Evolutionary conservation across 768 basidiomycete genomes (phyloP), one percentile per base, ranked within the genome.

Genomic region (Rhizopogon vinicolor): DNA sequence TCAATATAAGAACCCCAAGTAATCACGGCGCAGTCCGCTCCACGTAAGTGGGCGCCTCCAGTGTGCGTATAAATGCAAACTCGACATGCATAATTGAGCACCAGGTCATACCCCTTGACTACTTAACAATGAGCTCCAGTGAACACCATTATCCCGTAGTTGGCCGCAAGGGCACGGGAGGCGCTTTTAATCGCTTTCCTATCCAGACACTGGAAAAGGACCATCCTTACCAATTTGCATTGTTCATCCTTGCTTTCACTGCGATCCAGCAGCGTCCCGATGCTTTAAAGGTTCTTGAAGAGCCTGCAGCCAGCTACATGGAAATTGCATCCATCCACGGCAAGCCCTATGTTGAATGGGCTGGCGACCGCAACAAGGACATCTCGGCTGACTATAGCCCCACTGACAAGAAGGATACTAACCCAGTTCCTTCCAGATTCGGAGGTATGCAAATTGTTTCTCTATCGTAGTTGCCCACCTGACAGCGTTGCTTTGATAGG

Each of bases 201-300:
- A 52, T 68, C 49, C 46, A 69, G 44, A 58, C 62, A 28, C 45
- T 68, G 49, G 14, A 51, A 43, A 50, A 18, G 3, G 45, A 58
- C 5, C 58, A 62, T n/a, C 62, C 65, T 3, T 54, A 63, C 53
- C 66, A 67, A 29, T 67, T 68, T 53, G 44, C 68, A 5, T 63
- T 67, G 31, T 67, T 67, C 22, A 25, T 67, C 53, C 58, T 67
- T 16, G 57, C 64, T 33, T 69, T 54, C 51, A 57, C 52, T 14
- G 51, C 53, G 3, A 31, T 61, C 14, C 60, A 61, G 41, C 53
- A 54, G 45, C 60, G 49, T 16, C 12, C 37, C 22, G 39, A 54
- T 14, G 29, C 42, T 19, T 13, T 33, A 10, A 35, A 42, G 4
- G 42, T 14, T n/a, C 1, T 41, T n/a, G 33, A 37, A 41, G 35